phyloP scores from a whole-genome alignment of 225 moss, liverwort and hornwort genomes.

The Pleurozium schreberi region DNA sequence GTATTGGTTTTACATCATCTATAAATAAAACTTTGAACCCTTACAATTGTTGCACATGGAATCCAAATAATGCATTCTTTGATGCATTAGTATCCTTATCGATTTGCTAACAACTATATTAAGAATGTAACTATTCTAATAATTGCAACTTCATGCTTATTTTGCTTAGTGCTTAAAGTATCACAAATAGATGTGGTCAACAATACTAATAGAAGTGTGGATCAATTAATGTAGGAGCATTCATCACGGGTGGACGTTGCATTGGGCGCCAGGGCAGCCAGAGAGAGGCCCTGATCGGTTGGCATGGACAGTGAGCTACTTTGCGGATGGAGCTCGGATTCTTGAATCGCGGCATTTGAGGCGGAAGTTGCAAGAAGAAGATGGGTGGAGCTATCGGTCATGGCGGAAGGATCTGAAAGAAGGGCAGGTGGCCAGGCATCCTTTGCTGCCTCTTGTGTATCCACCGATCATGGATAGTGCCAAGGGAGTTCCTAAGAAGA shows the following conservation, averaged over 20 bases:
- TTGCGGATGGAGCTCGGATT: constrained; percentile 42
- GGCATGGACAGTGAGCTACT: constrained; percentile 62
- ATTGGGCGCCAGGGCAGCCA: constrained; percentile 50
- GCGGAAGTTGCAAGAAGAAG: constrained; percentile 50
- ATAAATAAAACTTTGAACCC: background rate
- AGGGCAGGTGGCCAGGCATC: constrained; percentile 38
- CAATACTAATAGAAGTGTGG: background rate
- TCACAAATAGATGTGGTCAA: background rate
- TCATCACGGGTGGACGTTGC: constrained; percentile 60
- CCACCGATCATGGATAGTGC: background rate
- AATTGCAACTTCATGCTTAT: no score
- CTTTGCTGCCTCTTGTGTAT: constrained; percentile 35
- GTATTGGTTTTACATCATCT: no score
- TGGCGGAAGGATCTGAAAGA: constrained; percentile 47
- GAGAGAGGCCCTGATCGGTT: constrained; percentile 2
- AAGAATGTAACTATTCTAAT: background rate
- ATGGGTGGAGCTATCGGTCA: constrained; percentile 36
- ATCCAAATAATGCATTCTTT: background rate
- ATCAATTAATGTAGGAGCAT: constrained; percentile 14
- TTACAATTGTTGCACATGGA: background rate
- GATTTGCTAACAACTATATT: background rate
- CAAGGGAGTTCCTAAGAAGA: background rate
- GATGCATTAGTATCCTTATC: background rate
- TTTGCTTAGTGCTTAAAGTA: background rate
- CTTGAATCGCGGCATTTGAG: constrained; percentile 29